phyloP scores from a whole-genome alignment of 176 grass and related monocot species.

The Oropetium thomaeum region DNA sequence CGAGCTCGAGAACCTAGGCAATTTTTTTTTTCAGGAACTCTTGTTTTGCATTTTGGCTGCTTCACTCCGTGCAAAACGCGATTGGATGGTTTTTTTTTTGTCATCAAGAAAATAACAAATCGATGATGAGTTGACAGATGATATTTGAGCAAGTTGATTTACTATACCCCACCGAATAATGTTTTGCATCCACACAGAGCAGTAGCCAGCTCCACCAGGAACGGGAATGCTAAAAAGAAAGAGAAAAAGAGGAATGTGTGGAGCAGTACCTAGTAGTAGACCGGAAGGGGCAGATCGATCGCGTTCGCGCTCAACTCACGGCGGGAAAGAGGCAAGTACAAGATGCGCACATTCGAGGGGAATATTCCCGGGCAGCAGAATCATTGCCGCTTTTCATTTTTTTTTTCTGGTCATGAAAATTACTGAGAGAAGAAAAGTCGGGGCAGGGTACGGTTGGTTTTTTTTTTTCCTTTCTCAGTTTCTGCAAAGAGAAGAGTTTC shows the following conservation, averaged over 20 bases:
- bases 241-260: no score
- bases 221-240: neutral
- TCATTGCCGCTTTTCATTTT: conserved; percentile 12
- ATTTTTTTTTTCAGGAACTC: no score
- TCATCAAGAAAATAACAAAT: no score
- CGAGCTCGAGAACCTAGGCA: neutral
- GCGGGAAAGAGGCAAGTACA: conserved; percentile 27
- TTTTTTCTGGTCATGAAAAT: conserved; percentile 17
- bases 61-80: no score
- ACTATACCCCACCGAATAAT: neutral
- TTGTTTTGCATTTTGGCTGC: no score
- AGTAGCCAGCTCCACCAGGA: neutral
- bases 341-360: conserved; percentile 36
- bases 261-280: neutral
- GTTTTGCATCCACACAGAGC: neutral
- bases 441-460: neutral
- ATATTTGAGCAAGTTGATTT: neutral
- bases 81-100: no score
- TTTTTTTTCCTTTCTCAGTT: neutral
- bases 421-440: conserved; percentile 13
- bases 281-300: conserved; percentile 46
- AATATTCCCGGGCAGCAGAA: conserved; percentile 35
- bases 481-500: neutral
- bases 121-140: neutral
- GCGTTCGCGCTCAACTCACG: conserved; percentile 20